Conservation (phyloP, 768 basidiomycete species). For the Suillus occidentalis region DNA sequence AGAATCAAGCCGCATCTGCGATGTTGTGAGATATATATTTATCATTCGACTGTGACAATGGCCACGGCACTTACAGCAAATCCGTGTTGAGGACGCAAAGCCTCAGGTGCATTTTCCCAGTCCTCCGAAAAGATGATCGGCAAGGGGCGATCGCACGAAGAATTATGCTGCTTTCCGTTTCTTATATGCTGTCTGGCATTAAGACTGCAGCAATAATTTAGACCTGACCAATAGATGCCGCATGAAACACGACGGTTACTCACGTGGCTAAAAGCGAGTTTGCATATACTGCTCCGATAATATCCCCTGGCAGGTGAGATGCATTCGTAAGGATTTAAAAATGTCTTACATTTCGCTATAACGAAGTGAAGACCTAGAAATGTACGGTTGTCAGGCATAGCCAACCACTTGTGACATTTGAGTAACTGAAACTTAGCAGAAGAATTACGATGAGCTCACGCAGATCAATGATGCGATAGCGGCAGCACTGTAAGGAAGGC, state of each 20-base stretch:
- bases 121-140: constrained; percentile 5
- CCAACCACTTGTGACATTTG: constrained; percentile 15
- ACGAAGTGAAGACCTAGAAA: constrained; percentile 25
- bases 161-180: not conserved
- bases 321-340: not conserved
- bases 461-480: constrained; percentile 20
- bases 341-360: constrained; percentile 21
- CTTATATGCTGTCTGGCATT: constrained; percentile 18
- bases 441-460: constrained; percentile 10
- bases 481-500: constrained; percentile 13
- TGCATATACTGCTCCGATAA: constrained; percentile 18
- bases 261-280: constrained; percentile 29
- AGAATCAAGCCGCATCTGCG: constrained; percentile 10
- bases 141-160: not conserved
- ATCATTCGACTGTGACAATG: not conserved
- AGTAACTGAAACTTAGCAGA: not conserved
- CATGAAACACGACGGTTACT: not conserved
- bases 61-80: not conserved
- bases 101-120: not conserved
- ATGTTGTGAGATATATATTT: not conserved
- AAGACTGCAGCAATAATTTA: not conserved
- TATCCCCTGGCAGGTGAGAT: not conserved
- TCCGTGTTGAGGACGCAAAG: not conserved
- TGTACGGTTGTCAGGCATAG: constrained; percentile 23
- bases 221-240: too few relatives aligned